phyloP scores from a whole-genome alignment of 2,329 filamentous ascomycete species.

The Clonostachys solani region DNA sequence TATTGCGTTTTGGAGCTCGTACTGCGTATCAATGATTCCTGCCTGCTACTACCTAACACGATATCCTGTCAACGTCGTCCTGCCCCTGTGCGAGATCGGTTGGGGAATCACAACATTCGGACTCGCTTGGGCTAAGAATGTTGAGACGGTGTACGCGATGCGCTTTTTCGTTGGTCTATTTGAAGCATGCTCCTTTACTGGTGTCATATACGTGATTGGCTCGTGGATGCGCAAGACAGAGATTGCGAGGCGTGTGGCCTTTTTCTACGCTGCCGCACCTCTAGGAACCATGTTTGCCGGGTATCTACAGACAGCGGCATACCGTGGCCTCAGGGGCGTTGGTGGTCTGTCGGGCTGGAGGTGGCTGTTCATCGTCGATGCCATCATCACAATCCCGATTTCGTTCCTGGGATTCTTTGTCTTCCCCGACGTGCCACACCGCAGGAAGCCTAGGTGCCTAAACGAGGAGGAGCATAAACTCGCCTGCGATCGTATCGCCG shows the following conservation, averaged over 20 bases:
- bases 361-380: conserved; percentile 40
- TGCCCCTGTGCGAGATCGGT: conserved; percentile 19
- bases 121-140: conserved; percentile 20
- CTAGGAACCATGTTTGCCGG: conserved; percentile 46
- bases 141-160: conserved; percentile 25
- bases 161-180: conserved; percentile 27
- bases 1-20: conserved; percentile 26
- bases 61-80: conserved; percentile 25
- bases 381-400: conserved; percentile 21
- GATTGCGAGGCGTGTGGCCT: conserved; percentile 39
- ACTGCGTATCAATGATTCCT: conserved; percentile 33
- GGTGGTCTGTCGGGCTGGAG: conserved; percentile 49
- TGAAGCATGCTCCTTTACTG: conserved; percentile 18
- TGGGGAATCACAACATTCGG: conserved; percentile 22
- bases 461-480: conserved; percentile 7
- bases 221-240: conserved; percentile 27
- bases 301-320: conserved; percentile 49
- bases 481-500: conserved; percentile 11
- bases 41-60: conserved; percentile 29
- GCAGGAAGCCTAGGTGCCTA: conserved; percentile 7
- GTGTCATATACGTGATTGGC: conserved; percentile 24
- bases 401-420: conserved; percentile 19
- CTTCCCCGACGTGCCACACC: conserved; percentile 21
- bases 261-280: conserved; percentile 45
- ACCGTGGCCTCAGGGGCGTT: conserved; percentile 45